These are phyloP conservation scores for Talaromyces pinophilus DNA, from an alignment of 2,329 filamentous ascomycete genomes.

Conservation along the genomic window DNA sequence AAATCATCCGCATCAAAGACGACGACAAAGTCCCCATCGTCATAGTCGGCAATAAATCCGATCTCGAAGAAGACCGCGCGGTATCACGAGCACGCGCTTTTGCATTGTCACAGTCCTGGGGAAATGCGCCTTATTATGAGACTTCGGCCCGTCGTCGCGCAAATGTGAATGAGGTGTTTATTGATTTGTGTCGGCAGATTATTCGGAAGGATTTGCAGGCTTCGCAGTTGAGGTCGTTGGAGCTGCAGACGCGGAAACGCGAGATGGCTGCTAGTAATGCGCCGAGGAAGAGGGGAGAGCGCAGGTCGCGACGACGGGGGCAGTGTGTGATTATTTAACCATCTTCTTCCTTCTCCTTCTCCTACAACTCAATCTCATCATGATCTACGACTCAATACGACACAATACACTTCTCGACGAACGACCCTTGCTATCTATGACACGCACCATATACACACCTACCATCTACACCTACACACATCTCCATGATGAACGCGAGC, in stretches of 20 bases:
- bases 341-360: not conserved
- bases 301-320: constrained; percentile 37
- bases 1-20: constrained; percentile 89
- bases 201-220: constrained; percentile 65
- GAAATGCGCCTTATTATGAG: constrained; percentile 85
- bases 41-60: constrained; percentile 88
- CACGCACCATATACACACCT: not conserved
- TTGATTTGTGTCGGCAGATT: constrained; percentile 81
- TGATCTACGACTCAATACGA: constrained; percentile 11
- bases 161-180: constrained; percentile 88
- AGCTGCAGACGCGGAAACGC: constrained; percentile 36
- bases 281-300: constrained; percentile 38
- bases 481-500: constrained; percentile 1
- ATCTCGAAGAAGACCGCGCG: constrained; percentile 80
- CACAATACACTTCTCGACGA: not conserved
- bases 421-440: not conserved
- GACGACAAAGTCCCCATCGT: constrained; percentile 83
- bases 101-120: constrained; percentile 82
- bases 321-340: constrained; percentile 44
- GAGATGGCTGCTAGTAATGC: constrained; percentile 39
- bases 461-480: not conserved
- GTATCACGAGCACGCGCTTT: constrained; percentile 80
- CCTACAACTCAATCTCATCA: constrained; percentile 1
- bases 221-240: constrained; percentile 35
- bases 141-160: constrained; percentile 78